Conservation (phyloP, 2,329 filamentous ascomycete genomes). For the Rugonectria rugulosa region DNA sequence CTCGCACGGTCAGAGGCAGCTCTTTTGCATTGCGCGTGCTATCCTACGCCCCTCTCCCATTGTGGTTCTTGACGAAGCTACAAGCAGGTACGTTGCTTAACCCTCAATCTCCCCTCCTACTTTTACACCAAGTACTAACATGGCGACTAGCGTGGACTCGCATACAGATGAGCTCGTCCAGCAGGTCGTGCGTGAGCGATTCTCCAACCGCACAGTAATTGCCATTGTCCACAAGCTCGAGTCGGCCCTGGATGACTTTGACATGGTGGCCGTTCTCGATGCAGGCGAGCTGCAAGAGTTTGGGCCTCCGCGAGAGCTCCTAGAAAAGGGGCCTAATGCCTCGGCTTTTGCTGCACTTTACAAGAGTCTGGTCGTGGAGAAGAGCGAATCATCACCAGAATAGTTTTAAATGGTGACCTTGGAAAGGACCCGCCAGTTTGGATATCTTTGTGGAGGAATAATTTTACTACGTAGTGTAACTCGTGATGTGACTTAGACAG, state of each 20-base stretch:
- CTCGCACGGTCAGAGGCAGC: slow-evolving; percentile 62
- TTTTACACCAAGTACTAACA: background rate
- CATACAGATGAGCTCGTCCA: slow-evolving; percentile 28
- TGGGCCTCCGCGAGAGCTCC: slow-evolving; percentile 26
- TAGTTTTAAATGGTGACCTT: background rate
- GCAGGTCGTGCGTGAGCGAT: slow-evolving; percentile 26
- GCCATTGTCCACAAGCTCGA: slow-evolving; percentile 38
- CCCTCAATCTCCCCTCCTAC: background rate
- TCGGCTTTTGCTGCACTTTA: slow-evolving; percentile 28
- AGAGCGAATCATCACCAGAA: background rate
- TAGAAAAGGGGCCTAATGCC: slow-evolving; percentile 13
- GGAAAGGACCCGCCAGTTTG: background rate
- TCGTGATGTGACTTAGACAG: background rate
- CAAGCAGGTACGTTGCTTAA: slow-evolving; percentile 42
- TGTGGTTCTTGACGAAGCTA: slow-evolving; percentile 52
- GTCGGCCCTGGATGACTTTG: slow-evolving; percentile 30
- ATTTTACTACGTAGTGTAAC: too few species aligned
- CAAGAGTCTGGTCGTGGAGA: background rate
- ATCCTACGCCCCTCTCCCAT: slow-evolving; percentile 52
- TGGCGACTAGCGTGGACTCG: slow-evolving; percentile 21
- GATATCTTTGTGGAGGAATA: background rate
- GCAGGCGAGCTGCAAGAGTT: slow-evolving; percentile 32
- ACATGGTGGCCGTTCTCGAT: slow-evolving; percentile 31
- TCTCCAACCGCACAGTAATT: slow-evolving; percentile 35
- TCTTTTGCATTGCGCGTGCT: slow-evolving; percentile 67